Conservation (phyloP, 352 stramenopile species). For the Globisporangium polare region DNA sequence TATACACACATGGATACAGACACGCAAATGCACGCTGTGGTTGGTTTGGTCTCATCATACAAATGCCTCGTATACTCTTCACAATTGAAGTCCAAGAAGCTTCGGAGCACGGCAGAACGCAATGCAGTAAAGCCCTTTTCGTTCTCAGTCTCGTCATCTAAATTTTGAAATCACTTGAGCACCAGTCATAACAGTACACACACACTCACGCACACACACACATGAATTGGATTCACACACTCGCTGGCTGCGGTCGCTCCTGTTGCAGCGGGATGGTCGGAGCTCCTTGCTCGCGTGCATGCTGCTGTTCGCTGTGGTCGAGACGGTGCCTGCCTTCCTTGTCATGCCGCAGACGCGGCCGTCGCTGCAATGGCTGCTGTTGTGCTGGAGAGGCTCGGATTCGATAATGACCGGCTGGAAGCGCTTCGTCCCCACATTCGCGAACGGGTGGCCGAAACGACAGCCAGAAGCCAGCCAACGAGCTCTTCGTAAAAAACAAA, state of each 20-base stretch:
- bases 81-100: conserved; percentile 54
- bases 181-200: conserved; percentile 8
- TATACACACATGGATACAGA: conserved; percentile 11
- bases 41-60: conserved; percentile 87
- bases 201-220: conserved; percentile 1
- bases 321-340: neutral
- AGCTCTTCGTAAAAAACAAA: conserved; percentile 9
- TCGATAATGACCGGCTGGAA: conserved; percentile 3
- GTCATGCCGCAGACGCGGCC: too few species aligned
- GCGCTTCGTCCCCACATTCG: neutral
- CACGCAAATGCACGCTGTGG: conserved; percentile 13
- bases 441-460: conserved; percentile 12
- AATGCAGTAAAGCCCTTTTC: conserved; percentile 54
- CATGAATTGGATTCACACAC: neutral
- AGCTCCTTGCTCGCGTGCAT: neutral
- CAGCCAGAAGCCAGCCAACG: conserved; percentile 6
- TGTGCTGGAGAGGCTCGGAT: conserved; percentile 8
- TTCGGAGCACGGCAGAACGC: conserved; percentile 77
- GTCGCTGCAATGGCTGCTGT: neutral
- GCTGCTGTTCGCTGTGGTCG: neutral
- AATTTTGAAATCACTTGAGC: conserved; percentile 88
- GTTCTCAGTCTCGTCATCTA: conserved; percentile 91
- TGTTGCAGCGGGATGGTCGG: neutral
- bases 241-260: neutral
- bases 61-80: conserved; percentile 91